Percentiles rank a stretch among this genome's conserved stretches.
phyloP scores from a whole-genome alignment of 192 early-diverging fungal species.

The Backusella parvicylindrica region DNA sequence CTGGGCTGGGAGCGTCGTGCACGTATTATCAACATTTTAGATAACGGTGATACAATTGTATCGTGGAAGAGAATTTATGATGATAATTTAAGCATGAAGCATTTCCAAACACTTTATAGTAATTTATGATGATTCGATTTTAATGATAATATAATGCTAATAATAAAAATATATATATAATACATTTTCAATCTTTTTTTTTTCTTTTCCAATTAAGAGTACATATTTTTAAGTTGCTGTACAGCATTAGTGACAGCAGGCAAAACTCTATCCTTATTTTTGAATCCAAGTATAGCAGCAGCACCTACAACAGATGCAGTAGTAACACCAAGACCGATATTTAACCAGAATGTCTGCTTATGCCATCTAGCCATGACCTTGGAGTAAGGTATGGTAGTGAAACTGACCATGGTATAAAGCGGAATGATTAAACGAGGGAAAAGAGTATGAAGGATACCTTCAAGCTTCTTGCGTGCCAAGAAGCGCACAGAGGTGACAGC shows the following conservation, averaged over 20 bases:
- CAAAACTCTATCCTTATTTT: background rate
- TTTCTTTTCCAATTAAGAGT: background rate
- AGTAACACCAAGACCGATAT: conserved; percentile 21
- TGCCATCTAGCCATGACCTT: conserved; percentile 53
- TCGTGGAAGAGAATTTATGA: conserved; percentile 46
- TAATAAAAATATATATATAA: background rate
- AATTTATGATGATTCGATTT: background rate
- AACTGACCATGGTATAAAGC: conserved; percentile 96
- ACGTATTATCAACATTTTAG: conserved; percentile 35
- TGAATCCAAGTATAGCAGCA: background rate
- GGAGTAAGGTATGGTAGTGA: conserved; percentile 84
- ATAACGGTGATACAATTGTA: conserved; percentile 30
- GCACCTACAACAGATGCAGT: background rate
- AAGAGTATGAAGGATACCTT: conserved; percentile 67
- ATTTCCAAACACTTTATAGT: conserved; percentile 38
- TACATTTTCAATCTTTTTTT: background rate
- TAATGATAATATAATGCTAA: background rate
- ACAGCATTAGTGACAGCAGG: background rate
- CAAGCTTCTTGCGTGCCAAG: conserved; percentile 75
- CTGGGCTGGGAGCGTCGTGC: conserved; percentile 34
- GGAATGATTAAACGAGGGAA: conserved; percentile 77
- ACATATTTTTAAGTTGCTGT: background rate
- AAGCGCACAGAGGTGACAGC: conserved; percentile 74
- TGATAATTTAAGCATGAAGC: conserved; percentile 28
- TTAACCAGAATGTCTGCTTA: conserved; percentile 49